A percentile compares a stretch with the other conserved stretches of the same genome.
Evolutionary conservation across 441 rosid genomes (phyloP).

Genomic region (Hypseocharis bilobata): DNA sequence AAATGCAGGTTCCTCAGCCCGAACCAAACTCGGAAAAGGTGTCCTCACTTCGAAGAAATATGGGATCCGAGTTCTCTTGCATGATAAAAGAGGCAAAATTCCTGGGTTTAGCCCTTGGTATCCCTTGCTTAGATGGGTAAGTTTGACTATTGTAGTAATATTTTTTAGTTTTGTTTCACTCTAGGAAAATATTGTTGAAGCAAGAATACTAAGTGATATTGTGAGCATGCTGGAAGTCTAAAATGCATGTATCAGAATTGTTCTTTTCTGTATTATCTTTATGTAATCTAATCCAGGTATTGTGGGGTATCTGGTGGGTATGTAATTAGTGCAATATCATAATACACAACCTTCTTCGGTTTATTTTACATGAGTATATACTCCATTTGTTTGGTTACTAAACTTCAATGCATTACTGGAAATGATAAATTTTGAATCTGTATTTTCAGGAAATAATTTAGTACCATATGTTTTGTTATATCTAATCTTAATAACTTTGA

Average conservation of each 20-base stretch:
- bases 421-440: no score
- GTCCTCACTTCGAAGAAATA: slow-evolving; percentile 63
- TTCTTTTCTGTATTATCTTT: no score
- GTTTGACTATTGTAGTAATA: slow-evolving; percentile 7
- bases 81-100: slow-evolving; percentile 70
- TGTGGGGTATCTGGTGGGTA: no score
- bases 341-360: neutral
- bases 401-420: neutral
- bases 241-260: neutral
- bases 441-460: no score
- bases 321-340: neutral
- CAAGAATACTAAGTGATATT: neutral
- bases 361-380: neutral
- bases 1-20: slow-evolving; percentile 42
- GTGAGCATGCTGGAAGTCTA: neutral
- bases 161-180: neutral
- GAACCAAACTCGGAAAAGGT: slow-evolving; percentile 33
- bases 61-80: slow-evolving; percentile 83
- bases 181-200: neutral
- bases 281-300: neutral
- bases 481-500: neutral
- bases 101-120: slow-evolving; percentile 65
- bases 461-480: no score
- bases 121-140: slow-evolving; percentile 90
- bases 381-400: neutral